Conservation (phyloP, 495 filamentous ascomycete species). For the Podospora sp. region DNA sequence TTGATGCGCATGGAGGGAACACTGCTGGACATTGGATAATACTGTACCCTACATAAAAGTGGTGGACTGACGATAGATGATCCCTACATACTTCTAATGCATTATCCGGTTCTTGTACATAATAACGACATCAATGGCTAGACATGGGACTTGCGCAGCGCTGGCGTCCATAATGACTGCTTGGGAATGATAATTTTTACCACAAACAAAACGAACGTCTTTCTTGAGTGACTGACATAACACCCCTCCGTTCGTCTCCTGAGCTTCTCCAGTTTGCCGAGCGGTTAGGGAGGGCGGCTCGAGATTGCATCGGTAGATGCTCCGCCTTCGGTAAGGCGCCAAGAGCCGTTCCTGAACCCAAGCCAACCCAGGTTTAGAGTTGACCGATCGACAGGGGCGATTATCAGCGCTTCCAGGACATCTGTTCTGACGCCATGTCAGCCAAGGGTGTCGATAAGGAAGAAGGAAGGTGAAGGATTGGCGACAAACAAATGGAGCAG, state of each 20-base stretch:
- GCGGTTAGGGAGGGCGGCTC: neutral
- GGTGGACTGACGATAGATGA: constrained; percentile 1
- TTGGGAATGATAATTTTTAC: neutral
- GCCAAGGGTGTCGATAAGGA: neutral
- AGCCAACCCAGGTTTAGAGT: constrained; percentile 1
- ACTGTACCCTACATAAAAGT: neutral
- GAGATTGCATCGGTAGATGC: neutral
- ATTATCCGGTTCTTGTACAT: neutral
- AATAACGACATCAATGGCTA: neutral
- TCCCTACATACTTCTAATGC: neutral
- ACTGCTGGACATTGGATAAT: neutral
- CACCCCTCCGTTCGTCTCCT: neutral
- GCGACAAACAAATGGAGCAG: neutral
- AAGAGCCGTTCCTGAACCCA: neutral
- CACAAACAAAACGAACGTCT: neutral
- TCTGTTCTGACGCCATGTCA: too few species aligned
- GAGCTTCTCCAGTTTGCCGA: neutral
- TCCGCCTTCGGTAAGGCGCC: neutral
- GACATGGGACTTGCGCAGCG: neutral
- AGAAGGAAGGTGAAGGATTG: neutral
- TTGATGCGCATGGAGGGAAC: neutral
- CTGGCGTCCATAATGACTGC: neutral
- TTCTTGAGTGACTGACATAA: neutral
- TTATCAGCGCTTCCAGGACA: neutral
- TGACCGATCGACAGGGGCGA: neutral